Base-by-base conservation (phyloP, 352 stramenopile species). In the Pythium utonaiense region DNA sequence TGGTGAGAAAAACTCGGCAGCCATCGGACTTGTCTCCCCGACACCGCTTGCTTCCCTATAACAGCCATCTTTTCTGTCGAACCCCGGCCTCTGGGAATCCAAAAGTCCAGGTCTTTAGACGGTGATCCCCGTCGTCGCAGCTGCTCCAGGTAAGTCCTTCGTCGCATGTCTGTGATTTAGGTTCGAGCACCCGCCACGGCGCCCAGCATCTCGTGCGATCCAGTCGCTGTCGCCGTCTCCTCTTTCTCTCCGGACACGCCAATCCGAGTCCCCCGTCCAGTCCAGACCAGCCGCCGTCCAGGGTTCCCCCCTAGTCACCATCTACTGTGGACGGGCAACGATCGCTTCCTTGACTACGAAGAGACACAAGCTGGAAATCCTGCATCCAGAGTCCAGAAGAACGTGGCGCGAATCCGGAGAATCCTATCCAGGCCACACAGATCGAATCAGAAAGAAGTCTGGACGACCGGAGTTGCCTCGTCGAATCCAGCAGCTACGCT, bases 81-180 rank as follows among this genome's bases (percentile, higher is more conserved):
- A 47, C 40, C 12, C 40, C 14, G 40, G 40, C 24, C 40, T 27
- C 21, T 19, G 40, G n/a, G 9, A 6, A 19, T 25, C 40, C 40
- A 47, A 19, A n/a, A n/a, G n/a, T n/a, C 40, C 16, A 19, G 13
- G 40, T 6, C 16, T 24, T 44, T 44, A 19, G 40, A 17, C 21
- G 17, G 1, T 47, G 6, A n/a, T 47, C 6, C 16, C 19, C 40
- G 40, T 25, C 40, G 25, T 47, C 40, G 40, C 40, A 47, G 40
- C 40, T 47, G 40, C 40, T 1, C 40, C 40, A 47, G 40, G 40
- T 47, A 47, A 47, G 40, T 47, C 40, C 40, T 27, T 47, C 40
- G 40, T 47, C 40, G 40, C 40, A 19, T 47, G 40, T 47, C 40
- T 47, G 40, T 47, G 40, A 10, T 47, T 47, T 47, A 47, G 40